phyloP scores from a whole-genome alignment of 768 basidiomycete genomes.

The Boletales sp. region DNA sequence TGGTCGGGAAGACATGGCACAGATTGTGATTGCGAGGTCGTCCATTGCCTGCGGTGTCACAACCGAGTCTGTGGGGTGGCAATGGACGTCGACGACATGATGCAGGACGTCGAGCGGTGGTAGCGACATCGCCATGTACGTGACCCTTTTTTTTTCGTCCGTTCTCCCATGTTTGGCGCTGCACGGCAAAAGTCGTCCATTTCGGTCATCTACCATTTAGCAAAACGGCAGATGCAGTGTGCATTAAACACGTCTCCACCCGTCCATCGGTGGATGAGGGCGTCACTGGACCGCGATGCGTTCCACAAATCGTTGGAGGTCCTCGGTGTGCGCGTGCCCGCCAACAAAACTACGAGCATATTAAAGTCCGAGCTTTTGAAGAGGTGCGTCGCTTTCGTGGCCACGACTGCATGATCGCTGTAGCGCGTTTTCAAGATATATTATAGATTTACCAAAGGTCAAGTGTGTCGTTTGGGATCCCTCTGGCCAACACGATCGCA shows the following conservation, averaged over 20 bases:
- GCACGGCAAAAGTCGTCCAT: constrained; percentile 1
- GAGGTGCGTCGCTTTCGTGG: constrained; percentile 41
- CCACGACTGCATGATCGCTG: constrained; percentile 7
- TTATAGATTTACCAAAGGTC: constrained; percentile 69
- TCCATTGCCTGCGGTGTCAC: constrained; percentile 49
- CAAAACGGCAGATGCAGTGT: constrained; percentile 11
- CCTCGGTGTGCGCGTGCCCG: constrained; percentile 62
- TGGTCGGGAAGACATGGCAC: constrained; percentile 73
- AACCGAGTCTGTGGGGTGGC: constrained; percentile 83
- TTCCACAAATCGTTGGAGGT: constrained; percentile 68
- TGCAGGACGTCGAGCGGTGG: constrained; percentile 43
- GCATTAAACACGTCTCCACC: constrained; percentile 43
- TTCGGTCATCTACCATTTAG: neutral
- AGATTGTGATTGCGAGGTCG: constrained; percentile 60
- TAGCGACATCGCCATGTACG: constrained; percentile 3
- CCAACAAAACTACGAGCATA: constrained; percentile 50
- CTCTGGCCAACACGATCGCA: constrained; percentile 43
- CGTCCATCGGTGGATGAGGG: constrained; percentile 46
- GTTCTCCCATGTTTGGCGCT: constrained; percentile 13
- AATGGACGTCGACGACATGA: constrained; percentile 85
- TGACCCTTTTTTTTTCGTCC: neutral
- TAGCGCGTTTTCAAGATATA: constrained; percentile 36
- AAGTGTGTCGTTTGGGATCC: constrained; percentile 55
- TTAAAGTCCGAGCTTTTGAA: constrained; percentile 57
- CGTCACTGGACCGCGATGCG: constrained; percentile 53